Conservation (phyloP, 1,284 basidiomycete species). For the Puccinia coronata region DNA sequence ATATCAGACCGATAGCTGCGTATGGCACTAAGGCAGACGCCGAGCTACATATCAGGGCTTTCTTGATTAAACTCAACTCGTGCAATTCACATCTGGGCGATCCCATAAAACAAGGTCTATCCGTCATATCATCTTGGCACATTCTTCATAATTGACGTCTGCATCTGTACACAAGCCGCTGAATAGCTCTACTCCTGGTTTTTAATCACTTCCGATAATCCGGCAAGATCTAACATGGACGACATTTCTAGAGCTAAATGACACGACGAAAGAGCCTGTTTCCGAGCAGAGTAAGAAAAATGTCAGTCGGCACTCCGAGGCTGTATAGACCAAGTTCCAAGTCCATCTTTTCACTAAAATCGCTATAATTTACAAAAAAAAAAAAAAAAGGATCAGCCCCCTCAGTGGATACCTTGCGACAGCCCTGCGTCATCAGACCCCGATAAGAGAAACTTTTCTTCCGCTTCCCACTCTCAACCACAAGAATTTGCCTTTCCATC, state of each 20-base stretch:
- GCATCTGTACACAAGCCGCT: neutral
- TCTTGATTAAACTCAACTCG: constrained; percentile 38
- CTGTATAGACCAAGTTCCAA: neutral
- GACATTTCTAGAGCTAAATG: constrained; percentile 76
- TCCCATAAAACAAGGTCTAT: constrained; percentile 27
- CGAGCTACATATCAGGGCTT: constrained; percentile 67
- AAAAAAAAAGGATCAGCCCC: constrained; percentile 25
- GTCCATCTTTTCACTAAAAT: neutral
- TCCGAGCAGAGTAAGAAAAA: constrained; percentile 62
- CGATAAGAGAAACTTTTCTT: neutral
- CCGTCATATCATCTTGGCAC: constrained; percentile 51
- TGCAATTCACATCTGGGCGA: constrained; percentile 19
- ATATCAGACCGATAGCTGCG: constrained; percentile 66
- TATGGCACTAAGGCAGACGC: constrained; percentile 79
- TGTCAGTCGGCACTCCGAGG: constrained; percentile 52
- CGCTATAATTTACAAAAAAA: neutral
- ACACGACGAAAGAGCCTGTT: constrained; percentile 67
- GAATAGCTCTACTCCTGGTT: constrained; percentile 55
- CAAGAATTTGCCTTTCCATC: constrained; percentile 24
- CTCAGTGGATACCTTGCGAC: constrained; percentile 42
- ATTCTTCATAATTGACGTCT: constrained; percentile 61
- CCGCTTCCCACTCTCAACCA: neutral
- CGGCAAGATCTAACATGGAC: constrained; percentile 72
- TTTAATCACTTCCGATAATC: constrained; percentile 56
- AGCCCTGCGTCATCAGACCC: neutral